Evolutionary conservation across 441 rosid genomes (phyloP).

Genomic region (Croton setiger): DNA sequence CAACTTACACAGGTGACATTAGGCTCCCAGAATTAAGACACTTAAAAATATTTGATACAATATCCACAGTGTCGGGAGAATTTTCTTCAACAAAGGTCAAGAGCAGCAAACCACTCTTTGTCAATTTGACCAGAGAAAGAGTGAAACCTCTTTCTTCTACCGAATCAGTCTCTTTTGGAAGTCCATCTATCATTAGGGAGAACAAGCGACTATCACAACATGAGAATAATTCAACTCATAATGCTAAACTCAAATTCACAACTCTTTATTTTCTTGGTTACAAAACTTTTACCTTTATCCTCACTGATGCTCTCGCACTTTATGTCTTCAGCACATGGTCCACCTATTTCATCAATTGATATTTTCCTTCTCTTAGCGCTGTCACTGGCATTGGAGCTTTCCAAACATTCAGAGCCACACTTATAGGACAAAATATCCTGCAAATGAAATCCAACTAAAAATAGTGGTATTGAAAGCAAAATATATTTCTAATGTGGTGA

Average conservation of each 20-base stretch:
- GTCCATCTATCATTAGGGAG: conserved; percentile 31
- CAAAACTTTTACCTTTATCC: conserved; percentile 36
- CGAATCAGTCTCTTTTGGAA: conserved; percentile 23
- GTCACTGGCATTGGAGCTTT: conserved; percentile 25
- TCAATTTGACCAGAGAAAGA: conserved; percentile 84
- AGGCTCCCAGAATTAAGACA: conserved; percentile 53
- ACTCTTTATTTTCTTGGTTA: conserved; percentile 2
- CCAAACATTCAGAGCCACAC: conserved; percentile 26
- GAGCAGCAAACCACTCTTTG: conserved; percentile 78
- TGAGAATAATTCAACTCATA: conserved; percentile 5
- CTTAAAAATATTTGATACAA: conserved; percentile 48
- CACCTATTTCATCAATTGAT: conserved; percentile 33
- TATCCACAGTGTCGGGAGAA: conserved; percentile 35
- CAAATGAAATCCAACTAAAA: conserved; percentile 18
- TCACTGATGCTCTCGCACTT: conserved; percentile 24
- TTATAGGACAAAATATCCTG: conserved; percentile 38
- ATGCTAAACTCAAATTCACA: neutral
- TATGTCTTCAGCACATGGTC: conserved; percentile 15
- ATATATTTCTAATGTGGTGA: neutral
- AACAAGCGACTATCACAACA: conserved; percentile 5
- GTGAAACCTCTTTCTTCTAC: conserved; percentile 27
- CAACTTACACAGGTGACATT: conserved; percentile 68
- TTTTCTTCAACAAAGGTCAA: conserved; percentile 48
- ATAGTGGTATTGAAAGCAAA: neutral
- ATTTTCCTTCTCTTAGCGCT: conserved; percentile 61